Evolutionary conservation across 2,329 filamentous ascomycete species (phyloP), one percentile per base, ranked within the genome.

Genomic region (Elsinoe fawcettii): DNA sequence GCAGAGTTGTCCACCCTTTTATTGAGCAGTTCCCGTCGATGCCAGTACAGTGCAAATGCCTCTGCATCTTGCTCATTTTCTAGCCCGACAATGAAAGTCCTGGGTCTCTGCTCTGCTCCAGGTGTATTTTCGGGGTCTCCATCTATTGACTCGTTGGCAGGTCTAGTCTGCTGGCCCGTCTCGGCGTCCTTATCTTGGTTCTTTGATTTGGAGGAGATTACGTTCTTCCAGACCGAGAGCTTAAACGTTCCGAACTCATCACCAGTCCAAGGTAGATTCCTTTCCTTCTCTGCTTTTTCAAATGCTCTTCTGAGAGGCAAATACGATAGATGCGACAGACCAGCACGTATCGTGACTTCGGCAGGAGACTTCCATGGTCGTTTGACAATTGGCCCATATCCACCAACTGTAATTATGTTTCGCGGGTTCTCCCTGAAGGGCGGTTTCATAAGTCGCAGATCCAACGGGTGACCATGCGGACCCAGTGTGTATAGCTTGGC

Each of bases 41-140:
- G 77, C 80, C 80, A 83, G 58, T 74, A 69, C 49, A 71, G 64
- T 2, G 75, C 72, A 67, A 81, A 81, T 60, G 76, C 69, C 56
- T 73, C 75, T 18, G 81, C 81, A 60, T 81, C 80, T 8, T 71
- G 70, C 51, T 76, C 71, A n/a, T 79, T 78, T 12, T 73, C 65
- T 60, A 87, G 84, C 3, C 77, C 75, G 20, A 85, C 63, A 12
- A 85, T 70, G 71, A 66, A 69, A 3, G 67, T 64, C 16, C 58
- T 27, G 6, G 44, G 46, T 12, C 61, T 5, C 14, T 37, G 59
- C n/a, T 81, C 39, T 78, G 70, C 34, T 65, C 71, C 25, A 3
- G 32, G 32, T 16, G 16, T 34, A 6, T 36, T 25, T 43, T 70
- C 73, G 58, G 69, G 63, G 43, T 71, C 66, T 58, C 68, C 66